These are phyloP conservation scores for Neurospora sp. DNA, from an alignment of 495 filamentous ascomycete species.

Conservation along the genomic window DNA sequence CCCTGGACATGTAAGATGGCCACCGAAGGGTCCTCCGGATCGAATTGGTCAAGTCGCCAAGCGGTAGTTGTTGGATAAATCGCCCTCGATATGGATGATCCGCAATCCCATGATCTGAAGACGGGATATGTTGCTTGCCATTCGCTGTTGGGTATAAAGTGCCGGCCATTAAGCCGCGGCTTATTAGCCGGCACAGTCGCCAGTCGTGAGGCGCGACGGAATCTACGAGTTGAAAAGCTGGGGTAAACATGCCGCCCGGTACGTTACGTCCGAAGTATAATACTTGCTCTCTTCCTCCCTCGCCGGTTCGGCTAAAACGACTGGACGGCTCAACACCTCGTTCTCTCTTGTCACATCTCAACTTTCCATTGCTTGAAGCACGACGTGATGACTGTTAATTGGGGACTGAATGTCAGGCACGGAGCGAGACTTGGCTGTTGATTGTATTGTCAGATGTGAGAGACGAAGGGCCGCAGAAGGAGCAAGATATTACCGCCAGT, in stretches of 20 bases:
- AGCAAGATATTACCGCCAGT: not conserved
- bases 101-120: slow-evolving; percentile 18
- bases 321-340: not conserved
- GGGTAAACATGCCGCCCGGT: not conserved
- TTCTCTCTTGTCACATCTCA: not conserved
- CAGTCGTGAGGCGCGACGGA: not conserved
- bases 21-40: not conserved
- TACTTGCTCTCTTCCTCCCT: not conserved
- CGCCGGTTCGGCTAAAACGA: not conserved
- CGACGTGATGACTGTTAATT: not conserved
- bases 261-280: not conserved
- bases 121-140: slow-evolving; percentile 16
- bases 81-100: slow-evolving; percentile 1
- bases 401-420: not conserved
- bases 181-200: slow-evolving; percentile 10
- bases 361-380: not conserved
- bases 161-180: slow-evolving; percentile 11
- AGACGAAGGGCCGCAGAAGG: not conserved
- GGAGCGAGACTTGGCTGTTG: not conserved
- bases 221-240: not conserved
- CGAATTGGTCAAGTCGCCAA: slow-evolving; percentile 8
- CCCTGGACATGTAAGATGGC: not conserved
- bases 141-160: slow-evolving; percentile 10
- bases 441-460: not conserved
- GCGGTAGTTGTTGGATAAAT: slow-evolving; percentile 23